These are phyloP conservation scores for Coemansia sp. DNA, from an alignment of 192 early-diverging fungal genomes.

Conservation along the genomic window DNA sequence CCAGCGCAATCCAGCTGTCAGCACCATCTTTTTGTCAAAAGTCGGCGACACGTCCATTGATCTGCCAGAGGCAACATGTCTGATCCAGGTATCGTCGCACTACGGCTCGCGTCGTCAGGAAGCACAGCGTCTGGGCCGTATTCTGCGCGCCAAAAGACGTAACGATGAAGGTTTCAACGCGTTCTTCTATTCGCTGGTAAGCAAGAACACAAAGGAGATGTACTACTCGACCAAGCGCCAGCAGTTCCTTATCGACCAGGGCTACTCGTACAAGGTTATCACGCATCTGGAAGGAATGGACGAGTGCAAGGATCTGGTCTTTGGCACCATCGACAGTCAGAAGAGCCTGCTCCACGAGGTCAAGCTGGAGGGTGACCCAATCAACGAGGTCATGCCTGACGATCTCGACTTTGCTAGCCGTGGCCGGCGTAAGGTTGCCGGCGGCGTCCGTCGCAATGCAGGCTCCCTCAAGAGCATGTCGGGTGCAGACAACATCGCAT, in stretches of 20 bases:
- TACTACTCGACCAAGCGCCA: slow-evolving; percentile 97
- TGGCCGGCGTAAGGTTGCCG: slow-evolving; percentile 36
- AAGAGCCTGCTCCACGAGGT: slow-evolving; percentile 85
- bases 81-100: slow-evolving; percentile 99
- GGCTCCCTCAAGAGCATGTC: slow-evolving; percentile 80
- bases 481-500: slow-evolving; percentile 93
- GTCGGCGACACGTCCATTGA: slow-evolving; percentile 99
- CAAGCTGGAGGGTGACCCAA: slow-evolving; percentile 68
- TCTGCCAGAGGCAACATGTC: slow-evolving; percentile 94
- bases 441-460: slow-evolving; percentile 54
- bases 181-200: slow-evolving; percentile 99
- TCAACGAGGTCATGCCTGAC: slow-evolving; percentile 59
- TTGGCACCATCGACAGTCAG: slow-evolving; percentile 69
- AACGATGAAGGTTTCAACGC: slow-evolving; percentile 96
- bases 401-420: slow-evolving; percentile 57
- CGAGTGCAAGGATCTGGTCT: slow-evolving; percentile 72
- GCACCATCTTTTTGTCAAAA: slow-evolving; percentile 86
- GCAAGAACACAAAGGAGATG: slow-evolving; percentile 97
- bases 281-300: slow-evolving; percentile 94
- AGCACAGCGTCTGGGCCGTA: slow-evolving; percentile 93
- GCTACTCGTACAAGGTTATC: slow-evolving; percentile 99
- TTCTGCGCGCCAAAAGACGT: slow-evolving; percentile 90
- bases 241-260: slow-evolving; percentile 99
- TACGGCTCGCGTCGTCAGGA: slow-evolving; percentile 98
- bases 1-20: slow-evolving; percentile 85